These are phyloP conservation scores for Pichia sp. DNA, from an alignment of 1,139 yeast species.

Conservation along the genomic window DNA sequence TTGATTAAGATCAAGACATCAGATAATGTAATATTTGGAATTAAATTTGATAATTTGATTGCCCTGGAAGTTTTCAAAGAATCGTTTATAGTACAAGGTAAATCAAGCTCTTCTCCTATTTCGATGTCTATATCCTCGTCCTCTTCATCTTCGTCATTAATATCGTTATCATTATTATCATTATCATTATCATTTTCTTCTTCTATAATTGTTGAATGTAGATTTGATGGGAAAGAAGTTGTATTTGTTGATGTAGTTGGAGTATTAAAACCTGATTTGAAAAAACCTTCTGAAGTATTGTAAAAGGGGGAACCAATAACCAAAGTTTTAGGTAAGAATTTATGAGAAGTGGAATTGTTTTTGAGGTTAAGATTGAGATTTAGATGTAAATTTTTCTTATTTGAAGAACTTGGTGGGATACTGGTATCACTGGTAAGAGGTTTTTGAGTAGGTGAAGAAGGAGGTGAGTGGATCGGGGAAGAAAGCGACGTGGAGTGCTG, in stretches of 20 bases:
- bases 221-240: not conserved
- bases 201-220: not conserved
- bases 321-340: conserved; percentile 63
- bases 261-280: not conserved
- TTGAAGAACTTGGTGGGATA: too few species aligned
- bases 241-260: not conserved
- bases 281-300: conserved; percentile 28
- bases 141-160: not conserved
- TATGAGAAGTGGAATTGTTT: conserved; percentile 34
- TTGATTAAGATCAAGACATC: conserved; percentile 21
- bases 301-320: conserved; percentile 62
- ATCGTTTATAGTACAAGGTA: not conserved
- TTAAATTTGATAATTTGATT: conserved; percentile 21
- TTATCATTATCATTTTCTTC: not conserved
- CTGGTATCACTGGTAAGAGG: too few species aligned
- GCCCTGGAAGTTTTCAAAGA: conserved; percentile 13
- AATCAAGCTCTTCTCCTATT: not conserved
- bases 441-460: too few species aligned
- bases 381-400: not conserved
- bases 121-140: not conserved
- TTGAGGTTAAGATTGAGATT: not conserved
- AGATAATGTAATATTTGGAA: conserved; percentile 29
- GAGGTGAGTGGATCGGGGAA: too few species aligned
- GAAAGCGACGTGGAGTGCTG: too few species aligned
- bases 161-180: not conserved